Base-by-base conservation (phyloP, 257 asterid species). In the Anisodus tanguticus region DNA sequence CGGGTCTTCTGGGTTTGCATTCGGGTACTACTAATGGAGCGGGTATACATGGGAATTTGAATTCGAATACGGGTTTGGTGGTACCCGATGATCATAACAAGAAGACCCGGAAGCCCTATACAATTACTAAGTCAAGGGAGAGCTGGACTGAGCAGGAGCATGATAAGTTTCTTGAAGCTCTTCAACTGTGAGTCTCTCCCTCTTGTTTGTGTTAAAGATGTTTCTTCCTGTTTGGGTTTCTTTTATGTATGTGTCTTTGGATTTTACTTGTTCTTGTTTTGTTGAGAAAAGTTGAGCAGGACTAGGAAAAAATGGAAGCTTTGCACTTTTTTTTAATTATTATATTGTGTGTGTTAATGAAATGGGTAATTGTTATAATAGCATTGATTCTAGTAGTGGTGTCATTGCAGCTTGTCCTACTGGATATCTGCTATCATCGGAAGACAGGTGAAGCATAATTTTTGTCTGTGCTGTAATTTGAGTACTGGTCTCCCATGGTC, bases 121-220 rank as follows among this genome's bases (percentile, higher is more conserved):
- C 98, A 2, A 93, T 94, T 74, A 94, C 97, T 7, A 94, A 94
- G 93, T 91, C 95, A 71, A 91, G 97, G 58, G 97, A 94, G 89
- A 94, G 91, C 90, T 94, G 97, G 98, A 93, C 89, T 82, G 97
- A 94, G 17, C 92, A 88, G 82, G 98, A 94, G 87, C 97, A 94
- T 78, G 97, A 93, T 74, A 94, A 93, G 81, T 94, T 93, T 83
- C 85, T 93, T 6, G 97, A 90, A 88, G 93, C 93, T 17, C 92
- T 88, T 54, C 91, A 88, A 37, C 86, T 90, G 92, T 90, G 82
- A 89, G 93, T 82, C 7, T 55, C 35, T 31, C 35, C 35, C 35
- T 31, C 35, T 31, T 31, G 35, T 31, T 31, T 31, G 35, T 31
- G 35, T 31, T 31, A 31, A 31, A 31, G 35, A 31, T 31, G 35